Conservation (phyloP, 805 yeast genomes). For the Zygoascus bituminiphila region DNA sequence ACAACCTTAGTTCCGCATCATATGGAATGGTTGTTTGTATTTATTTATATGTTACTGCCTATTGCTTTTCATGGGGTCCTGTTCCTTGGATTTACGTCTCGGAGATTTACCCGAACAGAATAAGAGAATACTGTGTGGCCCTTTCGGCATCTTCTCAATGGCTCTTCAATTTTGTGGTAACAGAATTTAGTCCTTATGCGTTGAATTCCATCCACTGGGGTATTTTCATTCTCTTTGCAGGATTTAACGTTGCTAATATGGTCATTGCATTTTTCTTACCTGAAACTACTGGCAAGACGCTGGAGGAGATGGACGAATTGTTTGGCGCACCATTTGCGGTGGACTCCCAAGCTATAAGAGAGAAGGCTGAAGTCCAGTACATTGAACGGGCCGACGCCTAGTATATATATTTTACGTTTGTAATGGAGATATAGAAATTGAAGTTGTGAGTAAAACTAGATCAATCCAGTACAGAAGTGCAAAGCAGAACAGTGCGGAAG, state of each 20-base stretch:
- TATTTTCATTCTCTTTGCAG: slow-evolving; percentile 26
- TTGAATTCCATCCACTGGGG: slow-evolving; percentile 4
- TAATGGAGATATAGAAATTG: too few species aligned
- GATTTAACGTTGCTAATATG: slow-evolving; percentile 63
- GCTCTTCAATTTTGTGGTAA: slow-evolving; percentile 10
- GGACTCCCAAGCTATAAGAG: too few species aligned
- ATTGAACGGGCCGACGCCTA: too few species aligned
- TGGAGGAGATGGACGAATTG: slow-evolving; percentile 61
- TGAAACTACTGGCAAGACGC: slow-evolving; percentile 60
- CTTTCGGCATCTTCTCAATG: slow-evolving; percentile 9
- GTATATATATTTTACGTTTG: too few species aligned
- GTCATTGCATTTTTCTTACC: slow-evolving; percentile 58
- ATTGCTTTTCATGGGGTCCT: slow-evolving; percentile 17
- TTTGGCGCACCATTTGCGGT: slow-evolving; percentile 29
- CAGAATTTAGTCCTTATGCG: slow-evolving; percentile 5
- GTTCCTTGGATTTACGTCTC: too few species aligned
- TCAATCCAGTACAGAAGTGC: too few species aligned
- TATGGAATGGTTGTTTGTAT: slow-evolving; percentile 13
- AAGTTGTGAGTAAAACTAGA: too few species aligned
- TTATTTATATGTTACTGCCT: slow-evolving; percentile 13
- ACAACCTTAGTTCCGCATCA: slow-evolving; percentile 10
- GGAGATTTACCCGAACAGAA: too few species aligned
- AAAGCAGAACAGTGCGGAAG: too few species aligned
- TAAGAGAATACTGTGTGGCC: too few species aligned
- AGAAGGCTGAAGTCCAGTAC: too few species aligned